phyloP scores from a whole-genome alignment of 345 rosid genomes.

The Nephelium lappaceum region DNA sequence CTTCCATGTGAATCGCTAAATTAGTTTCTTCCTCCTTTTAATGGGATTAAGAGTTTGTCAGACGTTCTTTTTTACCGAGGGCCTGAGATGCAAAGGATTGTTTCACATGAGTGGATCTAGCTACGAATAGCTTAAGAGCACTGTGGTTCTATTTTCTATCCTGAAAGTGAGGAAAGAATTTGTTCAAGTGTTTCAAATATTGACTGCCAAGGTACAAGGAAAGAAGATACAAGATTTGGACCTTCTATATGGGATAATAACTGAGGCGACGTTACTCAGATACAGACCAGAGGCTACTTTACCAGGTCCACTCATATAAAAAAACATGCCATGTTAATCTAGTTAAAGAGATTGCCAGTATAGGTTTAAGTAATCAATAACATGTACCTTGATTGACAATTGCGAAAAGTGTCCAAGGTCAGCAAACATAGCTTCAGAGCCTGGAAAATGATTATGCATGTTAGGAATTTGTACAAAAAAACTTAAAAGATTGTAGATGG shows the following conservation, averaged over 20 bases:
- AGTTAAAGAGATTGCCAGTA: not conserved
- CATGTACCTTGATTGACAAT: slow-evolving; percentile 74
- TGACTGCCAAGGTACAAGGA: not conserved
- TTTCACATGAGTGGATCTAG: not conserved
- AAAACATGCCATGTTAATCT: not conserved
- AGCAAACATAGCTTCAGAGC: slow-evolving; percentile 97
- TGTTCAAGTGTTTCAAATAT: not conserved
- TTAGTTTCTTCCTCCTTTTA: not conserved
- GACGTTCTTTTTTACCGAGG: not conserved
- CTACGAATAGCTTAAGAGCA: not conserved
- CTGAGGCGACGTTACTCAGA: not conserved
- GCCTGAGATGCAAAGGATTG: not conserved
- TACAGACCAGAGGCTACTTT: not conserved
- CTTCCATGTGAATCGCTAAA: not conserved
- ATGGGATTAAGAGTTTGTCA: not conserved
- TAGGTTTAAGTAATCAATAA: not conserved
- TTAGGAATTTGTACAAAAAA: not conserved
- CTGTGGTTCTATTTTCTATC: not conserved
- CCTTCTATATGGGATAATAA: not conserved
- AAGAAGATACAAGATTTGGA: not conserved
- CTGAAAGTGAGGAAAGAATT: not conserved
- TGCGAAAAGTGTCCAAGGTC: slow-evolving; percentile 96
- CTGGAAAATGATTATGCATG: slow-evolving; percentile 28
- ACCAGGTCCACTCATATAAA: not conserved
- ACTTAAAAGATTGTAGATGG: slow-evolving; percentile 8